These are phyloP conservation scores for Alternaria triticimaculans DNA, from an alignment of 2,329 filamentous ascomycete genomes.

Conservation along the genomic window DNA sequence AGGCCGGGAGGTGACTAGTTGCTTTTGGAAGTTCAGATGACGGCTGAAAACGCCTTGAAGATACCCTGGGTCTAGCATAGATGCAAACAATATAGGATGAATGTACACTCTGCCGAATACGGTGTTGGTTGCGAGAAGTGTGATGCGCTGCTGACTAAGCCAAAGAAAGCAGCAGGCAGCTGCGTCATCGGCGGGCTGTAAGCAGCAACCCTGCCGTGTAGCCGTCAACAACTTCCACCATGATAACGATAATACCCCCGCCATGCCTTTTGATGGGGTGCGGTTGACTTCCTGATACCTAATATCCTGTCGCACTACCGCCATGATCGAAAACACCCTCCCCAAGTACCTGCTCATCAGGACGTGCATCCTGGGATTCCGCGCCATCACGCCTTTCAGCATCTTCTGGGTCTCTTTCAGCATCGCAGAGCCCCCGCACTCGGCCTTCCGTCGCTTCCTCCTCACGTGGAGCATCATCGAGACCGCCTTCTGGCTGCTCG, in stretches of 20 bases:
- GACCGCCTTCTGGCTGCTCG: slow-evolving; percentile 60
- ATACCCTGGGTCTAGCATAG: not conserved
- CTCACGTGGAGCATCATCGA: slow-evolving; percentile 59
- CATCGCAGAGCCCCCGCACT: slow-evolving; percentile 45
- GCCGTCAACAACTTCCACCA: slow-evolving; percentile 5
- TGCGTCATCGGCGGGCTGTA: slow-evolving; percentile 8
- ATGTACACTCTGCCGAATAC: not conserved
- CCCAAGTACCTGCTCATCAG: slow-evolving; percentile 56
- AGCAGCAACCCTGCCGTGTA: not conserved
- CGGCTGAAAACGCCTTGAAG: not conserved
- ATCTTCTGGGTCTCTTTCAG: slow-evolving; percentile 53
- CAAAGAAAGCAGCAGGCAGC: not conserved
- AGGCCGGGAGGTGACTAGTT: not conserved
- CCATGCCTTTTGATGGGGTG: not conserved
- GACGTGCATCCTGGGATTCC: slow-evolving; percentile 56
- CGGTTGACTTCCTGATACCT: not conserved
- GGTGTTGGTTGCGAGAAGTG: slow-evolving; percentile 1
- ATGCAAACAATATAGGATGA: not conserved
- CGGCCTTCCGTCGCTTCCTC: slow-evolving; percentile 39
- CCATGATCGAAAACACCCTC: slow-evolving; percentile 52
- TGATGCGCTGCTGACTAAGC: slow-evolving; percentile 10
- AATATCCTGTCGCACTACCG: not conserved
- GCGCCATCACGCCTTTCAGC: slow-evolving; percentile 58
- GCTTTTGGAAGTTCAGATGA: not conserved
- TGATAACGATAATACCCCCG: not conserved